A percentile compares a stretch with the other conserved stretches of the same genome.
Conservation (phyloP, 2,329 filamentous ascomycete genomes). For the Aspergillus cejpii region DNA sequence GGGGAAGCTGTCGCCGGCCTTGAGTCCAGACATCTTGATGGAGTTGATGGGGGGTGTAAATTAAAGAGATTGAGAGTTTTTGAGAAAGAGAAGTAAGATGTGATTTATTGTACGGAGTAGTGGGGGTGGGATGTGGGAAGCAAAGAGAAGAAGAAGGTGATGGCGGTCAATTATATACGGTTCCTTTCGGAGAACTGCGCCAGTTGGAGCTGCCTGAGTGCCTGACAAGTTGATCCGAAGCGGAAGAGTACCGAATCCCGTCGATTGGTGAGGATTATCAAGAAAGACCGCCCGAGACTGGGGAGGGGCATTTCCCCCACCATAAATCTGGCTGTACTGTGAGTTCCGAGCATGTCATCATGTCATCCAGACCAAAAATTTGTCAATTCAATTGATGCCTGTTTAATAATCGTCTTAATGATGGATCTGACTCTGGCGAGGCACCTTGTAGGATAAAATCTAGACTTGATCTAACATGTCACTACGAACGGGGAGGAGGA, state of each 20-base stretch:
- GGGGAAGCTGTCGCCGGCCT: constrained; percentile 78
- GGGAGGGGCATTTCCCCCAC: constrained; percentile 16
- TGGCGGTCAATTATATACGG: constrained; percentile 19
- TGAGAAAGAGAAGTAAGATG: constrained; percentile 9
- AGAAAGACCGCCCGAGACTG: constrained; percentile 35
- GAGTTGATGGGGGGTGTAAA: background rate
- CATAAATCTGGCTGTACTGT: constrained; percentile 6
- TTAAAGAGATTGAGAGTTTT: constrained; percentile 6
- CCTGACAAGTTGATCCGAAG: constrained; percentile 29
- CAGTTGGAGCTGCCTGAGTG: constrained; percentile 1
- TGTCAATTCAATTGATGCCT: constrained; percentile 22
- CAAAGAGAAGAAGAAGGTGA: constrained; percentile 6
- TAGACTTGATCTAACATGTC: too few species aligned
- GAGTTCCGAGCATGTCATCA: constrained; percentile 3
- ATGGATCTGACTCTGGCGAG: too few species aligned
- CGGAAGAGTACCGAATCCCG: constrained; percentile 34
- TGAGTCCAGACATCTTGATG: constrained; percentile 57
- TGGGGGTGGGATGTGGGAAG: constrained; percentile 15
- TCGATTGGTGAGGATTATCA: constrained; percentile 32
- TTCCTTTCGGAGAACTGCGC: constrained; percentile 12
- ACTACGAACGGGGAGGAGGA: too few species aligned
- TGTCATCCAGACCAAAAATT: constrained; percentile 15
- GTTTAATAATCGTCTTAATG: too few species aligned
- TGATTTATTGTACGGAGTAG: constrained; percentile 13
- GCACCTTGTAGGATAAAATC: too few species aligned